phyloP scores from a whole-genome alignment of 176 grass and related monocot genomes.

The Zoysia pacifica region DNA sequence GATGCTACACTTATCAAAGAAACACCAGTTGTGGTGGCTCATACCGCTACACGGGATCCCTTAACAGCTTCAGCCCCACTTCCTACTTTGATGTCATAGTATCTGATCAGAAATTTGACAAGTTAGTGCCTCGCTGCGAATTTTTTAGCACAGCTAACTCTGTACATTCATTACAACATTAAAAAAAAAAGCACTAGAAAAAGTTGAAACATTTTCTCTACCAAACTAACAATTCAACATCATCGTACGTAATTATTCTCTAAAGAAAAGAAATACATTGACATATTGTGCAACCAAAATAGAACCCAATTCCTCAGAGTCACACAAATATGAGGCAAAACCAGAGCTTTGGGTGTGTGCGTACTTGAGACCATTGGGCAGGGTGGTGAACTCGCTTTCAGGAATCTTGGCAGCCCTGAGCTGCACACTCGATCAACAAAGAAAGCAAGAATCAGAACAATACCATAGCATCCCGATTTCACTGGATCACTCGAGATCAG shows the following conservation, averaged over 20 bases:
- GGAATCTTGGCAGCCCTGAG: slow-evolving; percentile 82
- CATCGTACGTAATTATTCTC: neutral
- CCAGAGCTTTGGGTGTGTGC: neutral
- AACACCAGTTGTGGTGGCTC: slow-evolving; percentile 24
- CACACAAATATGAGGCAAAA: neutral
- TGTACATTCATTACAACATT: neutral
- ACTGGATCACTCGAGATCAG: neutral
- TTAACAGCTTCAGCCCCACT: slow-evolving; percentile 77
- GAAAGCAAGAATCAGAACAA: neutral
- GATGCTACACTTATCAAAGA: neutral
- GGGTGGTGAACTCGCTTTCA: slow-evolving; percentile 76
- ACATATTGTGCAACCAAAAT: neutral
- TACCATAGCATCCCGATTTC: slow-evolving; percentile 1
- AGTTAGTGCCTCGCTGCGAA: neutral
- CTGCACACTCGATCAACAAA: slow-evolving; percentile 44
- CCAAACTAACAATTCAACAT: neutral
- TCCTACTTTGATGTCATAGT: slow-evolving; percentile 93
- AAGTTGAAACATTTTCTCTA: neutral
- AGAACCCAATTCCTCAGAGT: neutral
- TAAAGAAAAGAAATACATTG: neutral
- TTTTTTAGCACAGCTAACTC: neutral
- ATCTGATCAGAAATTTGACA: slow-evolving; percentile 52
- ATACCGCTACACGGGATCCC: slow-evolving; percentile 90
- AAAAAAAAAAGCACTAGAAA: neutral
- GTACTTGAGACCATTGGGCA: slow-evolving; percentile 93